Evolutionary conservation across 352 stramenopile species (phyloP), one percentile per base, ranked within the genome.

Genomic region (Pythium sukuiense): DNA sequence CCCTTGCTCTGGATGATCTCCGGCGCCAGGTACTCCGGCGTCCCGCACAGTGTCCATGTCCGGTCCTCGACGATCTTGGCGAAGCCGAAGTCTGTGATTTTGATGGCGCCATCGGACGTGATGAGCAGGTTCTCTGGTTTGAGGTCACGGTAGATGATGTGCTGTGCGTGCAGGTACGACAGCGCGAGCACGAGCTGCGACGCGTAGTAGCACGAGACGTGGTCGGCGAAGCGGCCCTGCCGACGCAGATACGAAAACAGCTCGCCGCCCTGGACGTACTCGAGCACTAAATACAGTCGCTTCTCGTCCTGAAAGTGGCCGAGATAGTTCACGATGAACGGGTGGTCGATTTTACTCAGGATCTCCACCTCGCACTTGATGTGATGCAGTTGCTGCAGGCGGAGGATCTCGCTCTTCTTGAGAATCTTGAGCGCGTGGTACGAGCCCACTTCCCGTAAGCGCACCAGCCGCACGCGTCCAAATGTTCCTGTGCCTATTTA

Each of bases 201-300:
- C 8, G 83, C 81, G 77, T 99, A 99, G 71, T 98, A 99, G 24
- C 88, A 80, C 12, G 90, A 86, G 41, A 60, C 80, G 72, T 88
- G 75, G 55, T 92, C 80, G 7, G 72, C 63, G 33, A 93, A 69
- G 0, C 74, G 72, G 0, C 79, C 80, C 1, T 73, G 71, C 3
- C 81, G 85, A 70, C 91, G 85, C 63, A 99, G 84, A 55, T 99
- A 96, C 56, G 89, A 83, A 60, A 87, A 90, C 13, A 99, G 80
- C 64, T 99, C 97, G 46, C 97, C 97, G 45, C 97, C 97, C 64
- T 99, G 96, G 6, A 99, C 92, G 26, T 99, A 86, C 71, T 99
- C 96, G 56, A 99, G 94, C 29, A 99, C 82, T 95, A 99, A 99
- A 79, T 98, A 99, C 43, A 99, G 79, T 70, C 97, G 87, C 68